Percentiles rank a stretch among this genome's conserved stretches.
Evolutionary conservation across 805 yeast species (phyloP).

Genomic region (Blastobotrys mokoenaii): DNA sequence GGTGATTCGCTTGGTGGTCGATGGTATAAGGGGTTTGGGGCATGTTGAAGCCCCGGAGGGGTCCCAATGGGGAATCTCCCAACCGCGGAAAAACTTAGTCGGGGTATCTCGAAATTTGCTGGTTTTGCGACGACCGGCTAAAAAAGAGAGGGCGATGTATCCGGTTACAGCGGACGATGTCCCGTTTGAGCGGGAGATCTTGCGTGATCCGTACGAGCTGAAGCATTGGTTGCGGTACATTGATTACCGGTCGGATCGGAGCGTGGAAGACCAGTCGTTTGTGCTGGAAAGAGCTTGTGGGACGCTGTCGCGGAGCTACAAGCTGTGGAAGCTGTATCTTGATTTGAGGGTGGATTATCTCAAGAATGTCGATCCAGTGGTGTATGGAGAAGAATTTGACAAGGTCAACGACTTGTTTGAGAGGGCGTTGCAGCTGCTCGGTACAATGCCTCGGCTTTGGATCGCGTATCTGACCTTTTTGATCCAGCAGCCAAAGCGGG

Average conservation of each 20-base stretch:
- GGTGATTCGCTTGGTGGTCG: too few relatives aligned
- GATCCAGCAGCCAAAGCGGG: constrained; percentile 24
- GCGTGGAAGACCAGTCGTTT: constrained; percentile 28
- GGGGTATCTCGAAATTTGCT: not conserved
- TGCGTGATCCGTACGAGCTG: constrained; percentile 30
- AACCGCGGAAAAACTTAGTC: too few relatives aligned
- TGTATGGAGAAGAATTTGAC: constrained; percentile 27
- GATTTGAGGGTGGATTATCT: constrained; percentile 28
- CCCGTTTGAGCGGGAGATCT: constrained; percentile 39
- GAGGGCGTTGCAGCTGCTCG: constrained; percentile 35
- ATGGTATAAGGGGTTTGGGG: too few relatives aligned
- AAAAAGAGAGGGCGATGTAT: not conserved
- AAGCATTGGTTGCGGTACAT: constrained; percentile 34
- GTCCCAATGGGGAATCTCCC: too few relatives aligned
- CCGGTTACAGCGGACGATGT: constrained; percentile 12
- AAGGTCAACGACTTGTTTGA: constrained; percentile 40
- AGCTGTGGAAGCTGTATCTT: constrained; percentile 48
- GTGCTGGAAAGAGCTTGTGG: constrained; percentile 46
- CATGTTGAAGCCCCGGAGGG: too few relatives aligned
- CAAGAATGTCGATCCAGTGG: constrained; percentile 21
- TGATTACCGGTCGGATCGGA: constrained; percentile 24
- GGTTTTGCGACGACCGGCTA: not conserved
- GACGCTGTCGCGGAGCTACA: constrained; percentile 37
- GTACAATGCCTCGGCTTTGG: constrained; percentile 47
- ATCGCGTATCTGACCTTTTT: constrained; percentile 39